Conservation (phyloP, 352 stramenopile species). For the Pythium insidiosum region DNA sequence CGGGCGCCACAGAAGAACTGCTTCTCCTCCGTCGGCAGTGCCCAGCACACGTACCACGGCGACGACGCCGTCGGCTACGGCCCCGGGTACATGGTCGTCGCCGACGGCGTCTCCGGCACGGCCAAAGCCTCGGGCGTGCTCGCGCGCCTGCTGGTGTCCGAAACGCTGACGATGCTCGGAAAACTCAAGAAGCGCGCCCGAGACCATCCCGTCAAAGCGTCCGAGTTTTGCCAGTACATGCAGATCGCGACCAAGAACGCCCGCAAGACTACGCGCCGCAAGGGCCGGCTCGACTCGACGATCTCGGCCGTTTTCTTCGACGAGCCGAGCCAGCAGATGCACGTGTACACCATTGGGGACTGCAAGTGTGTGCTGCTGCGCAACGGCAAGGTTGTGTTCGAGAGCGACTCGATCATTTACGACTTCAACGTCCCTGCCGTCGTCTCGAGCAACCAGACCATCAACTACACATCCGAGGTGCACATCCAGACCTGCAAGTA, state of each 20-base stretch:
- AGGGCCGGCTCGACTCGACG: conserved; percentile 77
- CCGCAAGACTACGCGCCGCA: conserved; percentile 62
- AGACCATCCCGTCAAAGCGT: conserved; percentile 38
- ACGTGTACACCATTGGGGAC: conserved; percentile 81
- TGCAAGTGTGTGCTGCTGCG: conserved; percentile 84
- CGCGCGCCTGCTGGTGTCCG: conserved; percentile 63
- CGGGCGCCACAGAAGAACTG: conserved; percentile 17
- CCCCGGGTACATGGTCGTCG: conserved; percentile 78
- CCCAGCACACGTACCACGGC: conserved; percentile 73
- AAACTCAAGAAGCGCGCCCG: conserved; percentile 63
- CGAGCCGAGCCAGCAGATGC: conserved; percentile 58
- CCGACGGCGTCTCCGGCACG: conserved; percentile 80
- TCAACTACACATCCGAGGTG: conserved; percentile 70
- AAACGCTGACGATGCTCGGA: conserved; percentile 57
- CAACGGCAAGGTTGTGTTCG: conserved; percentile 56
- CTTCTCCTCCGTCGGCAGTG: conserved; percentile 72
- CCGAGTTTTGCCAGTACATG: conserved; percentile 62
- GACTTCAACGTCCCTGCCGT: conserved; percentile 87
- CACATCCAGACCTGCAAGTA: conserved; percentile 69
- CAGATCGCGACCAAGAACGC: conserved; percentile 63
- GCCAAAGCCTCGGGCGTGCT: conserved; percentile 81
- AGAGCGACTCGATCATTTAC: conserved; percentile 87
- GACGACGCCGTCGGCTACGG: conserved; percentile 84
- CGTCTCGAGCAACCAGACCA: conserved; percentile 78
- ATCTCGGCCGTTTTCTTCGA: conserved; percentile 80